Evolutionary conservation across 345 rosid genomes (phyloP).

Genomic region (Cochlearia excelsa): DNA sequence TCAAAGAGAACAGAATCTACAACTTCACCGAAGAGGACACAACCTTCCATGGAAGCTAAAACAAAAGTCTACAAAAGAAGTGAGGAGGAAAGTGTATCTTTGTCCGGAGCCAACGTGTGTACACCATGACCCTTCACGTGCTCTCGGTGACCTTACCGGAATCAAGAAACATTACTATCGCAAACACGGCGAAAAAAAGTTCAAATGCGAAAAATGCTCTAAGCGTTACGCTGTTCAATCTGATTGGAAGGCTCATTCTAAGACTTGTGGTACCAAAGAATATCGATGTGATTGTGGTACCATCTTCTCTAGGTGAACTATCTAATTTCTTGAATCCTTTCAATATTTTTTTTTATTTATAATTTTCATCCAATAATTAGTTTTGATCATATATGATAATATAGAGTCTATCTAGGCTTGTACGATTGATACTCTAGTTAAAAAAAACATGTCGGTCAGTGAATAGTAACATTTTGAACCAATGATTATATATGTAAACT

Average conservation of each 20-base stretch:
- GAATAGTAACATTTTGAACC: constrained; percentile 16
- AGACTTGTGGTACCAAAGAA: constrained; percentile 63
- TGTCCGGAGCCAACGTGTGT: constrained; percentile 86
- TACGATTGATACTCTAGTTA: constrained; percentile 16
- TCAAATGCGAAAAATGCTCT: constrained; percentile 81
- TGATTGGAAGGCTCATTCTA: constrained; percentile 88
- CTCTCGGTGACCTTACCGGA: constrained; percentile 84
- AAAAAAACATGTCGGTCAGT: constrained; percentile 38
- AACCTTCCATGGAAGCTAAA: constrained; percentile 79
- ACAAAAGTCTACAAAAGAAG: constrained; percentile 71
- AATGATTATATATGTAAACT: constrained; percentile 8
- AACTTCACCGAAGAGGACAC: constrained; percentile 86
- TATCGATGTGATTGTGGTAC: constrained; percentile 82
- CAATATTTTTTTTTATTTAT: no score
- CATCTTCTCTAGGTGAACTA: constrained; percentile 68
- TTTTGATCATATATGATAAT: no score
- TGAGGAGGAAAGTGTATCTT: constrained; percentile 64
- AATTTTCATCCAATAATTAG: no score
- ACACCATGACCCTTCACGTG: constrained; percentile 76
- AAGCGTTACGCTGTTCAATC: constrained; percentile 77
- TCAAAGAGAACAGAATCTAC: constrained; percentile 76
- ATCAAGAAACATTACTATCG: constrained; percentile 73
- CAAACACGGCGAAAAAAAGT: constrained; percentile 75
- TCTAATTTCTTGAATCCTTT: background rate
- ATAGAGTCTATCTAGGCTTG: background rate